These are phyloP conservation scores for Serendipita vermifera DNA, from an alignment of 768 basidiomycete genomes.

Conservation along the genomic window DNA sequence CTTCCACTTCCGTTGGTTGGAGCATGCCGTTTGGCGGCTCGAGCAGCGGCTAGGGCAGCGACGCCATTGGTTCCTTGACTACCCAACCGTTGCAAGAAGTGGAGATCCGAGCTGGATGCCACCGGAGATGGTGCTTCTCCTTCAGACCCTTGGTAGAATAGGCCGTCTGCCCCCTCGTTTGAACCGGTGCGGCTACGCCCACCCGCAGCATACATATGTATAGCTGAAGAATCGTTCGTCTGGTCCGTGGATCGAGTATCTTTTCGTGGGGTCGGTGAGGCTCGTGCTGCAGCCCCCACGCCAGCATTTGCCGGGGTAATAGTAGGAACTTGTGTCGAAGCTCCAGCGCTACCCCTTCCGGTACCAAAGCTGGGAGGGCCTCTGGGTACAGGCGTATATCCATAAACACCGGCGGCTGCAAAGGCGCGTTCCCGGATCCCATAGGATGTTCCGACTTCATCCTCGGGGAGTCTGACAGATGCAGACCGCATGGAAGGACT, in stretches of 20 bases:
- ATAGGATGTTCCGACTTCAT: background rate
- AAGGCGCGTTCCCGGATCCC: background rate
- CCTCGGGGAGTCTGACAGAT: background rate
- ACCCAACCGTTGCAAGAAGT: background rate
- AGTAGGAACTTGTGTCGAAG: background rate
- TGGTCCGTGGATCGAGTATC: background rate
- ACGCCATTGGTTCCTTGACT: background rate
- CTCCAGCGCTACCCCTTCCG: background rate
- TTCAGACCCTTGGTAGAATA: background rate
- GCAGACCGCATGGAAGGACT: conserved; percentile 2
- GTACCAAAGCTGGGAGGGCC: background rate
- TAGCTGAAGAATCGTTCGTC: background rate
- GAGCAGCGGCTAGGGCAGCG: background rate
- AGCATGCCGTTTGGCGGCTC: background rate
- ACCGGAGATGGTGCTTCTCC: background rate
- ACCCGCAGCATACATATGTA: conserved; percentile 2
- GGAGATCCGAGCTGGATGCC: background rate
- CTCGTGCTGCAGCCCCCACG: background rate
- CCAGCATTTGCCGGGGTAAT: background rate
- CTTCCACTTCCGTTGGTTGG: background rate
- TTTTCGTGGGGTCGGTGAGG: background rate
- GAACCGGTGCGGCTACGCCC: background rate
- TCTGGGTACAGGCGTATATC: background rate
- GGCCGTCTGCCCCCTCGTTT: background rate
- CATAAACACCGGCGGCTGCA: background rate